Evolutionary conservation across 2,329 filamentous ascomycete genomes (phyloP), one percentile per base, ranked within the genome.

Genomic region (Phialophora chinensis): DNA sequence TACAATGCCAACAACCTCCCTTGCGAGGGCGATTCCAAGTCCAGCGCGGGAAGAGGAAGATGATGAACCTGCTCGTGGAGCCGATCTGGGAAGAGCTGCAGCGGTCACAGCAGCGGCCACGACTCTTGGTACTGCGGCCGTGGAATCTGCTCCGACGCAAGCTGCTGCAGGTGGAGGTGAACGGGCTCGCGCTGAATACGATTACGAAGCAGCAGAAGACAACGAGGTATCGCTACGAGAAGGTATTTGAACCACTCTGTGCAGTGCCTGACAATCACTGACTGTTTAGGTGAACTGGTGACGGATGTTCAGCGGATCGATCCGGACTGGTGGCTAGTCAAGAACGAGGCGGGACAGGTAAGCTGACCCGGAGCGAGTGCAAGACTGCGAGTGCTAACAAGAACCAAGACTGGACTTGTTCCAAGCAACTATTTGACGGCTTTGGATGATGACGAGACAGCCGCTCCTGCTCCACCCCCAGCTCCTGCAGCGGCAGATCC

Each of bases 301-400:
- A 93, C 87, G 27, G 90, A 97, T 76, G 97, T 99, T 74, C 92
- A 98, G 69, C 96, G 96, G 91, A 92, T 99, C 1, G 95, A 98
- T 73, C 91, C 96, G 60, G 94, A 99, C 77, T 99, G 95, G 95
- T 99, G 95, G 95, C 91, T 97, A 86, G 95, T 96, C 52, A 91
- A 90, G 72, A 99, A 98, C 81, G 82, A 85, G 25, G 85, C 84
- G 68, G 95, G 95, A 73, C 66, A 71, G 58, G 92, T 97, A 78
- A 89, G 85, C 58, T 33, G 23, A 33, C 6, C 49, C n/a, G 38
- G n/a, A 38, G 38, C 7, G 25, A 31, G 10, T 10, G 23, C 17
- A 31, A 6, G 6, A 35, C 14, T 35, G 50, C 20, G 27, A 29
- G 33, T 31, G 25, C 56, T 66, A 54, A 68, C 35, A 31, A 23